Evolutionary conservation across 1,284 basidiomycete genomes (phyloP).

Genomic region (Ganoderma resinaceum): DNA sequence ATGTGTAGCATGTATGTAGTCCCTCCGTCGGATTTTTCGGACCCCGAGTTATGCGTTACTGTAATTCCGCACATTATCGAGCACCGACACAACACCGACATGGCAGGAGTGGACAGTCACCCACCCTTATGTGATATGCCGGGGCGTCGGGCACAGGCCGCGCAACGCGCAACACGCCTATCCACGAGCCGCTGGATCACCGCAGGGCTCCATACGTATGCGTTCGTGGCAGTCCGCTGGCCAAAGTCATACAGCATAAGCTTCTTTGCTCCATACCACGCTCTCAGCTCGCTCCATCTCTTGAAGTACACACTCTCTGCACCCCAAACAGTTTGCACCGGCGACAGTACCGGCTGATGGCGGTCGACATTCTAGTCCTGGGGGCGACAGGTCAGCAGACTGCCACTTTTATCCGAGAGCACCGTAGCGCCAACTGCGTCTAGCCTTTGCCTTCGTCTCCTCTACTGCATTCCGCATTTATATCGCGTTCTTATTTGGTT

Average conservation of each 20-base stretch:
- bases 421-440: not conserved
- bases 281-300: not conserved
- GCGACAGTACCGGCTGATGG: not conserved
- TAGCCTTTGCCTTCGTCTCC: too few relatives aligned
- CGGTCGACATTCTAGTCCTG: constrained; percentile 63
- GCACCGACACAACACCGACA: not conserved
- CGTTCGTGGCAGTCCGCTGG: not conserved
- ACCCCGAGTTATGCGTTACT: not conserved
- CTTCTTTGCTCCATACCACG: not conserved
- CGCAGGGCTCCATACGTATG: not conserved
- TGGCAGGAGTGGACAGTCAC: not conserved
- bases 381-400: constrained; percentile 60
- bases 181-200: not conserved
- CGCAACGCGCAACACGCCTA: not conserved
- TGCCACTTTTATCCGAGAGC: not conserved
- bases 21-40: not conserved
- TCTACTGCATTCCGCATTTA: too few relatives aligned
- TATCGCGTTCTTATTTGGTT: not conserved
- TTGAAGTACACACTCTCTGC: not conserved
- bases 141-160: not conserved
- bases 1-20: too few relatives aligned
- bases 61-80: not conserved
- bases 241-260: not conserved
- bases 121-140: not conserved
- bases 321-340: not conserved